phyloP scores from a whole-genome alignment of 2,329 filamentous ascomycete species.

The Penicillium hordei region DNA sequence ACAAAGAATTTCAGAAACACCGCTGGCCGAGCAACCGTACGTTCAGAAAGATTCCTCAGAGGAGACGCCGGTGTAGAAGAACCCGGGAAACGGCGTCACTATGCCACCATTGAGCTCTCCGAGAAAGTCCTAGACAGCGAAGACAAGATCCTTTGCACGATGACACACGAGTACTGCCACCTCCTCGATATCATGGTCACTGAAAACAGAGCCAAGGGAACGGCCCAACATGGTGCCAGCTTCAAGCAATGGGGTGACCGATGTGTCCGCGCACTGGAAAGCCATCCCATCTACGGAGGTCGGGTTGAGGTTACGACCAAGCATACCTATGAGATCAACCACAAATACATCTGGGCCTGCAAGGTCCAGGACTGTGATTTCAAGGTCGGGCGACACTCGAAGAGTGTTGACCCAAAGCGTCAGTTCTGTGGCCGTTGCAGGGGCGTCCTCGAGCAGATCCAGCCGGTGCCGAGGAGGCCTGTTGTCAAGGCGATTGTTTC shows the following conservation, averaged over 20 bases:
- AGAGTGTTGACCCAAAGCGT: constrained; percentile 71
- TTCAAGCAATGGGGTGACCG: constrained; percentile 70
- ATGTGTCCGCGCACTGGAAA: constrained; percentile 38
- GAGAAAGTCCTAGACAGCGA: constrained; percentile 82
- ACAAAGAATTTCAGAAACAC: constrained; percentile 63
- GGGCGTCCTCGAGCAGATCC: constrained; percentile 69
- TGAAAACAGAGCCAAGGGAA: constrained; percentile 50
- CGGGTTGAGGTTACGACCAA: constrained; percentile 79
- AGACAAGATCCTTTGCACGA: constrained; percentile 75
- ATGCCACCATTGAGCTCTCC: constrained; percentile 81
- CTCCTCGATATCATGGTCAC: constrained; percentile 87
- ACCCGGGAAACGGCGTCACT: constrained; percentile 48
- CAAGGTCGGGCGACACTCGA: constrained; percentile 80
- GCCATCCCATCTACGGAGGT: constrained; percentile 55
- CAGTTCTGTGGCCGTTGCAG: constrained; percentile 79
- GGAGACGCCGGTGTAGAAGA: background rate
- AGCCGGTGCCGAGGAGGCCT: constrained; percentile 56
- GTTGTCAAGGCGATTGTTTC: background rate
- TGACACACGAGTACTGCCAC: constrained; percentile 98
- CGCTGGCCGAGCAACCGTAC: constrained; percentile 62
- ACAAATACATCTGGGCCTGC: constrained; percentile 88
- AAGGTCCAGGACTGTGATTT: constrained; percentile 55
- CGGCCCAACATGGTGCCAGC: constrained; percentile 70
- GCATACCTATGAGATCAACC: constrained; percentile 85
- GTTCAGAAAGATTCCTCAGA: constrained; percentile 22